These are phyloP conservation scores for Tetracentron sinense DNA, from an alignment of 164 flowering plant species.

Conservation along the genomic window DNA sequence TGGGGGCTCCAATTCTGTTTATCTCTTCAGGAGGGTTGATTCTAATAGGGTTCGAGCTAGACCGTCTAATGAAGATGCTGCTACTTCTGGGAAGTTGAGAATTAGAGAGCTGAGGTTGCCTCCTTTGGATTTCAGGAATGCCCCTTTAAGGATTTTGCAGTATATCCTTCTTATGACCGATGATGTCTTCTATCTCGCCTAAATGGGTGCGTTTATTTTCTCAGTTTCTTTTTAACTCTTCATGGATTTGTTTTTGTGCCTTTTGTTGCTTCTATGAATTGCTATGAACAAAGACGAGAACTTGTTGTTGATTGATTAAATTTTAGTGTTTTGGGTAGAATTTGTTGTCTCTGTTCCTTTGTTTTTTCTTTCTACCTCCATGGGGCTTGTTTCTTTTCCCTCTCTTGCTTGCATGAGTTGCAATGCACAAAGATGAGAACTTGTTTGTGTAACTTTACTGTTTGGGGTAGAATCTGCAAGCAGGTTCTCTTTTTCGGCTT, in stretches of 20 bases:
- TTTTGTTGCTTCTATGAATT: not conserved
- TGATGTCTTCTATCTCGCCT: conserved; percentile 60
- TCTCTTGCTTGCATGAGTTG: too few species aligned
- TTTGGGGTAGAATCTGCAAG: too few species aligned
- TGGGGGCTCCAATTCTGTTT: conserved; percentile 20
- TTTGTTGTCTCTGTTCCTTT: too few species aligned
- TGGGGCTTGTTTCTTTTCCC: too few species aligned
- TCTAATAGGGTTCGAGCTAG: conserved; percentile 28
- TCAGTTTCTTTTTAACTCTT: not conserved
- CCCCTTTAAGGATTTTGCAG: conserved; percentile 62
- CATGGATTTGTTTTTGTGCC: not conserved
- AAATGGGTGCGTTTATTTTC: conserved; percentile 16
- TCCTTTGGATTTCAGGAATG: conserved; percentile 52
- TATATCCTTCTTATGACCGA: conserved; percentile 65
- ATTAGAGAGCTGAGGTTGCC: conserved; percentile 70
- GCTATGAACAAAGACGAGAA: not conserved
- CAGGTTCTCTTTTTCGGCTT: too few species aligned
- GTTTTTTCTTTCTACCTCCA: too few species aligned
- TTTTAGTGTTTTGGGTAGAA: too few species aligned
- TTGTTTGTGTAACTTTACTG: too few species aligned
- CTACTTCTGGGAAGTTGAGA: conserved; percentile 31
- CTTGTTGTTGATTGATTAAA: too few species aligned
- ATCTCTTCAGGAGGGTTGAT: conserved; percentile 54
- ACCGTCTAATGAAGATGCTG: conserved; percentile 4
- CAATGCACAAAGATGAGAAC: too few species aligned